Percentiles rank a stretch among this genome's conserved stretches.
Conservation (phyloP, 768 basidiomycete genomes). For the Mycena galericulata region DNA sequence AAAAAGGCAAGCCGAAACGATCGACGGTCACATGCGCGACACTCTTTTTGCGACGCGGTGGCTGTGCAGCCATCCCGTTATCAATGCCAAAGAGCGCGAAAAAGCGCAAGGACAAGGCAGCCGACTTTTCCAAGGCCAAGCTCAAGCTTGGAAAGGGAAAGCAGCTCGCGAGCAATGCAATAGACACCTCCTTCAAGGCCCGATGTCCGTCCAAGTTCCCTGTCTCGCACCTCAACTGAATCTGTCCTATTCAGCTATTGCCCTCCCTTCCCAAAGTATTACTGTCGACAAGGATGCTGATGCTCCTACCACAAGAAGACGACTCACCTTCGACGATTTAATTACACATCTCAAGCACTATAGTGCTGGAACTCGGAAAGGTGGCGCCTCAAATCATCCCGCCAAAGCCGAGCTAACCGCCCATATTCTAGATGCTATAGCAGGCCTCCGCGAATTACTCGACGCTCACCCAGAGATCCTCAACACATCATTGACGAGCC, state of each 20-base stretch:
- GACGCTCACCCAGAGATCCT: constrained; percentile 70
- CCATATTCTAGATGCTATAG: constrained; percentile 69
- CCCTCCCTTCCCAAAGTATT: constrained; percentile 88
- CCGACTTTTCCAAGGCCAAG: constrained; percentile 96
- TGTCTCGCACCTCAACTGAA: constrained; percentile 29
- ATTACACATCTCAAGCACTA: constrained; percentile 87
- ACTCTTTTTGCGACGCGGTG: no score
- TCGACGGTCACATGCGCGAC: neutral
- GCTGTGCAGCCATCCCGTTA: no score
- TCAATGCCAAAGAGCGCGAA: constrained; percentile 88
- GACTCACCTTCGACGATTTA: constrained; percentile 82
- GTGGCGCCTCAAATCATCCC: constrained; percentile 45
- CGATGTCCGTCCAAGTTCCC: constrained; percentile 73
- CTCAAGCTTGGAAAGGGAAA: constrained; percentile 98
- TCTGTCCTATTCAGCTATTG: constrained; percentile 77
- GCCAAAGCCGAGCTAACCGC: neutral
- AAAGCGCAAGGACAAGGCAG: constrained; percentile 88
- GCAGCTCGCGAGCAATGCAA: constrained; percentile 80
- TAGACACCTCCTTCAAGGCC: constrained; percentile 97
- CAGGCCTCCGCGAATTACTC: constrained; percentile 79
- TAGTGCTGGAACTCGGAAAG: constrained; percentile 80
- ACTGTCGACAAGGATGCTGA: constrained; percentile 62
- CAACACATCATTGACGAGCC: constrained; percentile 59
- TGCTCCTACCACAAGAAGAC: constrained; percentile 80
- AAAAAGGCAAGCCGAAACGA: neutral